These are phyloP conservation scores for Hansenula lynferdii DNA, from an alignment of 1,139 yeast species.

Conservation along the genomic window DNA sequence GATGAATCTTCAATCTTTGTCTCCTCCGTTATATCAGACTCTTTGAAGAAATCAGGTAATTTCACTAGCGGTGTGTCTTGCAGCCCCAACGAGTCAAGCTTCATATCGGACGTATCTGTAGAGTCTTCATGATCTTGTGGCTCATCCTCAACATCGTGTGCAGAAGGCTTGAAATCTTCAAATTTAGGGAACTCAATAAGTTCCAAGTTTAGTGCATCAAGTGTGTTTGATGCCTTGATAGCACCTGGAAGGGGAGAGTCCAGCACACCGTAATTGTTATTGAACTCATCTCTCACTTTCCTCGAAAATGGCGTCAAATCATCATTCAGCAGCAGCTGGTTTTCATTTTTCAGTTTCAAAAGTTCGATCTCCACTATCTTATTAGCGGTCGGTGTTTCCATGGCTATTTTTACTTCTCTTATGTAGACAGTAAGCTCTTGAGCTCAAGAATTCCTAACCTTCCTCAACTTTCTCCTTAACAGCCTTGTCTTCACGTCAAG, in stretches of 20 bases:
- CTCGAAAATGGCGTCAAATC: neutral
- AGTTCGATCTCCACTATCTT: conserved; percentile 1
- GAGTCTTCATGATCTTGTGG: conserved; percentile 2
- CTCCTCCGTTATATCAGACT: neutral
- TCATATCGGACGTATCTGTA: neutral
- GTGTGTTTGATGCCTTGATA: neutral
- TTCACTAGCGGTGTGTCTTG: neutral
- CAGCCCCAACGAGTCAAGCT: neutral
- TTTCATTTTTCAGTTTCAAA: neutral
- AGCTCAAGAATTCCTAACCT: neutral
- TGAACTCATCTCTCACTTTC: neutral
- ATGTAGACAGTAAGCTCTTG: no score
- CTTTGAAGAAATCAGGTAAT: neutral
- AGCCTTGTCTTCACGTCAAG: neutral
- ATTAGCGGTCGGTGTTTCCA: neutral
- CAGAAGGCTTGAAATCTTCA: neutral
- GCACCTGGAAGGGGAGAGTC: neutral
- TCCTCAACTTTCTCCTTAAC: neutral
- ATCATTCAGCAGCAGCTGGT: neutral
- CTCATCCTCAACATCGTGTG: neutral
- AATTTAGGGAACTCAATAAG: conserved; percentile 1
- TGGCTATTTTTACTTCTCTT: no score
- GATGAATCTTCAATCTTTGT: neutral
- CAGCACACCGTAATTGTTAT: neutral
- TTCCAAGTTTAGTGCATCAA: conserved; percentile 1